Evolutionary conservation across 805 yeast genomes (phyloP).

Genomic region (Yamadazyma kitorensis): DNA sequence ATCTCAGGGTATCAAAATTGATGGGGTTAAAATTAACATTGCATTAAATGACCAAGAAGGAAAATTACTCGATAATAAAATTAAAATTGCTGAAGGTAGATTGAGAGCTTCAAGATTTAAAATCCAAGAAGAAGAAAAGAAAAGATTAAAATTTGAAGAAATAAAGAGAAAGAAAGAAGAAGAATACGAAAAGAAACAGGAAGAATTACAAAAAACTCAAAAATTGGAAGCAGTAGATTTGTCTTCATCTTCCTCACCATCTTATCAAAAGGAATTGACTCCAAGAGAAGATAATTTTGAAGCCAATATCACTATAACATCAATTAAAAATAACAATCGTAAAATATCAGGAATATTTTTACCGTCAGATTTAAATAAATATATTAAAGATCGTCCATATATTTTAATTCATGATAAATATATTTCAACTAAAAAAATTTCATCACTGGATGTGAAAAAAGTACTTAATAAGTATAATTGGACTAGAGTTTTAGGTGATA

Average conservation of each 20-base stretch:
- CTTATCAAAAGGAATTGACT: slow-evolving; percentile 3
- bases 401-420: slow-evolving; percentile 52
- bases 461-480: slow-evolving; percentile 59
- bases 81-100: slow-evolving; percentile 31
- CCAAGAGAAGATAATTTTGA: slow-evolving; percentile 13
- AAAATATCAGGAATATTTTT: slow-evolving; percentile 36
- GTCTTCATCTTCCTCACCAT: neutral
- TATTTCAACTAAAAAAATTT: slow-evolving; percentile 46
- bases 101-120: slow-evolving; percentile 22
- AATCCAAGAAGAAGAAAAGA: slow-evolving; percentile 36
- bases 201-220: slow-evolving; percentile 6
- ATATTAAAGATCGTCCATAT: slow-evolving; percentile 57
- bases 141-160: slow-evolving; percentile 17
- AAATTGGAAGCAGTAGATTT: neutral
- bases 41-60: slow-evolving; percentile 49
- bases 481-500: slow-evolving; percentile 62
- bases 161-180: slow-evolving; percentile 17
- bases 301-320: slow-evolving; percentile 35
- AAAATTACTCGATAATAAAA: slow-evolving; percentile 33
- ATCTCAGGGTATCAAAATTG: slow-evolving; percentile 39
- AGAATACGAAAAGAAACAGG: slow-evolving; percentile 5
- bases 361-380: slow-evolving; percentile 47
- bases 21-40: slow-evolving; percentile 52
- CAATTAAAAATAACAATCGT: slow-evolving; percentile 28
- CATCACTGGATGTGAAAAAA: slow-evolving; percentile 57